phyloP scores from a whole-genome alignment of 2,329 filamentous ascomycete species.

The Apiospora pterosperma region DNA sequence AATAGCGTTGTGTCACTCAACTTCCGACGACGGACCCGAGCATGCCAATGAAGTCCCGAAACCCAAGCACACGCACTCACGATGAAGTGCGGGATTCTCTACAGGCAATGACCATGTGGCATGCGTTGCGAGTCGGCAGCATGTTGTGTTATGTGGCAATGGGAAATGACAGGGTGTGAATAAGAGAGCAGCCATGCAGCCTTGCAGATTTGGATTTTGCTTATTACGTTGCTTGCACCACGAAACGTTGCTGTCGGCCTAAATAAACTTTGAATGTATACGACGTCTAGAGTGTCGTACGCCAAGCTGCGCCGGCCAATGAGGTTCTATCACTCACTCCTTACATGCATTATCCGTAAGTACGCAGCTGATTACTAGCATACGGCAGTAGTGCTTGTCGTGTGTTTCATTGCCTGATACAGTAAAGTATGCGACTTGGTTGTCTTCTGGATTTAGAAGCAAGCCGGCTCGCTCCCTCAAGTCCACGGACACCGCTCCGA shows the following conservation, averaged over 20 bases:
- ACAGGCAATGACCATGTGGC: not conserved
- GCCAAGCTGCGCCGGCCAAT: not conserved
- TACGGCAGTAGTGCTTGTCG: not conserved
- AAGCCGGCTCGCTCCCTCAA: not conserved
- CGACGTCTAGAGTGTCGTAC: not conserved
- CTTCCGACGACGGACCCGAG: constrained; percentile 6
- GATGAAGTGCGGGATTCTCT: not conserved
- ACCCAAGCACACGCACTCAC: not conserved
- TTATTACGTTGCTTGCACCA: not conserved
- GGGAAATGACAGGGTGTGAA: not conserved
- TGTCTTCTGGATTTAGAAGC: not conserved
- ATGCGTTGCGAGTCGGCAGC: not conserved
- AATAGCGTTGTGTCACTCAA: not conserved
- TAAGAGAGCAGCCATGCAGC: not conserved
- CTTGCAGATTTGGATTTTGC: not conserved
- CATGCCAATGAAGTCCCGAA: not conserved
- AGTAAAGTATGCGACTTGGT: not conserved
- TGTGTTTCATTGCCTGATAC: not conserved
- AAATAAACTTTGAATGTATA: not conserved
- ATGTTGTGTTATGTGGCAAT: not conserved
- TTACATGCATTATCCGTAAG: too few relatives aligned
- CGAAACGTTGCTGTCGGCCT: not conserved
- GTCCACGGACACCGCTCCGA: not conserved
- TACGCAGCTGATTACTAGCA: too few relatives aligned
- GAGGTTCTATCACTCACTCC: not conserved